These are phyloP conservation scores for Cladosporium oxysporum DNA, from an alignment of 2,329 filamentous ascomycete genomes.

Conservation along the genomic window DNA sequence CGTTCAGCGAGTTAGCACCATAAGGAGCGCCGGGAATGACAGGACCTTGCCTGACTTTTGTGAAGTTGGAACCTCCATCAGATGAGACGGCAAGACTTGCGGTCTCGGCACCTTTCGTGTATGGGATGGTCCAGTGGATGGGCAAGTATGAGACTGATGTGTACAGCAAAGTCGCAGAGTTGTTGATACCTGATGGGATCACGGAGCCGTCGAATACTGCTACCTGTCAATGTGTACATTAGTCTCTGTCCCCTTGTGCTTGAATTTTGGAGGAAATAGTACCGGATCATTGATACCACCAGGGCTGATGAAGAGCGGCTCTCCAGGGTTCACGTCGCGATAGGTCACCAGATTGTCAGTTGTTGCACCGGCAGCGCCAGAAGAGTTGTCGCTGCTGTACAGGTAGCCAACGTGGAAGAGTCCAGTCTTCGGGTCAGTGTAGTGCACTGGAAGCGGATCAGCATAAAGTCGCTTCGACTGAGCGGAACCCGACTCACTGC, in stretches of 20 bases:
- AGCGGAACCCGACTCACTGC: conserved; percentile 6
- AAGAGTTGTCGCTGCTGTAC: conserved; percentile 27
- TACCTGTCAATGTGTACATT: conserved; percentile 24
- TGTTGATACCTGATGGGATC: conserved; percentile 47
- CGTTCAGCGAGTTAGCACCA: conserved; percentile 36
- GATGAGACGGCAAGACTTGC: conserved; percentile 43
- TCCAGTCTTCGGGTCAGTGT: conserved; percentile 47
- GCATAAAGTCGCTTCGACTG: conserved; percentile 19
- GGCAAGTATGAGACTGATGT: conserved; percentile 49
- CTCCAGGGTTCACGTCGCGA: conserved; percentile 36
- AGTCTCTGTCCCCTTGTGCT: not conserved
- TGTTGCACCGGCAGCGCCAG: conserved; percentile 35
- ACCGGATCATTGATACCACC: conserved; percentile 47
- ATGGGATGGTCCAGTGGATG: conserved; percentile 50
- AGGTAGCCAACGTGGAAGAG: conserved; percentile 50
- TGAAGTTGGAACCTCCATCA: conserved; percentile 42
- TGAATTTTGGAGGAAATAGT: not conserved
- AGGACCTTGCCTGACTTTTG: conserved; percentile 42
- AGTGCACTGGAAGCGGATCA: conserved; percentile 40
- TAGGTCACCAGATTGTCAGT: conserved; percentile 49
- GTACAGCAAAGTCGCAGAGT: conserved; percentile 48
- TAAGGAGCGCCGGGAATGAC: conserved; percentile 44
- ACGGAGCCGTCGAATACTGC: conserved; percentile 51
- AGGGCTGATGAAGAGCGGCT: conserved; percentile 33
- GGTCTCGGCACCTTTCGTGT: conserved; percentile 50